phyloP scores from a whole-genome alignment of 2,329 filamentous ascomycete species.

The Colletotrichum spinosum region DNA sequence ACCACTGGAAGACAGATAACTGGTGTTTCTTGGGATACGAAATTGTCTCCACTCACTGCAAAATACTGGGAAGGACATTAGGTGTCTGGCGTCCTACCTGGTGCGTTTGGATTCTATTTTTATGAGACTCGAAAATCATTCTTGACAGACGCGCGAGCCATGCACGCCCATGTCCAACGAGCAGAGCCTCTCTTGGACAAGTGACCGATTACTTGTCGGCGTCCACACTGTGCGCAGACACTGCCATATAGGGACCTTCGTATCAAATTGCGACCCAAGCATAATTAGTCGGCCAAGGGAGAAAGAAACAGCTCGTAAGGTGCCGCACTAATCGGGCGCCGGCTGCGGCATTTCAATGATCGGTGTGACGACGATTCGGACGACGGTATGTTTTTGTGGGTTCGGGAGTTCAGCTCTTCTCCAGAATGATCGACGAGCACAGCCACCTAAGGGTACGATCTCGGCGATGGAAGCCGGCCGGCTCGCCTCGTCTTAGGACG shows the following conservation, averaged over 20 bases:
- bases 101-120: no score
- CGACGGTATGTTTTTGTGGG: conserved; percentile 1
- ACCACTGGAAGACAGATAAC: conserved; percentile 25
- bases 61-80: conserved; percentile 15
- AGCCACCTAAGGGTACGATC: conserved; percentile 22
- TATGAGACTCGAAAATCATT: no score
- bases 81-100: not conserved
- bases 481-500: conserved; percentile 11
- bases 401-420: conserved; percentile 11
- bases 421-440: conserved; percentile 29
- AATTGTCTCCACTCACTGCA: conserved; percentile 28
- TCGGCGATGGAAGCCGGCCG: conserved; percentile 9
- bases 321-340: not conserved
- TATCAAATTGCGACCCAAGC: no score
- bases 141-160: no score
- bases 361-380: conserved; percentile 7
- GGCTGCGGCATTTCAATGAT: not conserved
- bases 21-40: conserved; percentile 24
- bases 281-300: no score
- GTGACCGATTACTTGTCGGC: no score
- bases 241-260: no score
- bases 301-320: no score
- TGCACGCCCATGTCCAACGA: no score
- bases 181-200: no score
- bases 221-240: no score